Evolutionary conservation across 805 yeast genomes (phyloP).

Genomic region (Ogataea corticis): DNA sequence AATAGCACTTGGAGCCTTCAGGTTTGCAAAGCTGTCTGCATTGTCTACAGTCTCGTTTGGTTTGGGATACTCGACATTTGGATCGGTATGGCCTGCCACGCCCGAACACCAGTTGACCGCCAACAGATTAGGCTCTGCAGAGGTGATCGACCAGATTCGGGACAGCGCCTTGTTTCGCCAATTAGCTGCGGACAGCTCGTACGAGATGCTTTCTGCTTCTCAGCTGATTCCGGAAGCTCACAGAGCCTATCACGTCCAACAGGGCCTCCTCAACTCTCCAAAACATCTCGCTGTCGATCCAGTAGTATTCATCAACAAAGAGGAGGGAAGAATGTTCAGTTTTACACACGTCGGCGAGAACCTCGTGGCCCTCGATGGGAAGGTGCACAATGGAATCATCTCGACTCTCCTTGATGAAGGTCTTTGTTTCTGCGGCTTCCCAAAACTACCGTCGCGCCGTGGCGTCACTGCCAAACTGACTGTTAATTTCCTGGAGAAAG

Average conservation of each 20-base stretch:
- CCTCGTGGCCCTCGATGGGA: constrained; percentile 67
- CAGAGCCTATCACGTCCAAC: constrained; percentile 61
- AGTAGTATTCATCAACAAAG: constrained; percentile 53
- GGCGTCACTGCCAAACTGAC: constrained; percentile 87
- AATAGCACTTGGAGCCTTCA: constrained; percentile 7
- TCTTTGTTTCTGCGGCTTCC: constrained; percentile 82
- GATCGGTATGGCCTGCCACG: constrained; percentile 33
- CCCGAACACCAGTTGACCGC: constrained; percentile 8
- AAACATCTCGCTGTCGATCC: constrained; percentile 77
- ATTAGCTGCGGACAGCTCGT: constrained; percentile 27
- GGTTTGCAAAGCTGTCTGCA: constrained; percentile 12
- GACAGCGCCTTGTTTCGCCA: constrained; percentile 28
- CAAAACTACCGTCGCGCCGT: constrained; percentile 69
- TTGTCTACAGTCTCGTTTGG: constrained; percentile 24
- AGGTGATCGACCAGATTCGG: constrained; percentile 30
- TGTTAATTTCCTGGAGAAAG: constrained; percentile 61
- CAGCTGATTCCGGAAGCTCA: constrained; percentile 59
- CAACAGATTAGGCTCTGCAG: constrained; percentile 26
- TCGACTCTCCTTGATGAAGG: constrained; percentile 84
- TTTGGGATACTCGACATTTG: constrained; percentile 32
- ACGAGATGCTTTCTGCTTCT: constrained; percentile 35
- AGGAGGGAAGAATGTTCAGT: constrained; percentile 55
- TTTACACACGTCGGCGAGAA: constrained; percentile 72
- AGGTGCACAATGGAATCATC: constrained; percentile 78
- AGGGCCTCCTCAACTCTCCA: constrained; percentile 70